Evolutionary conservation across 352 stramenopile genomes (phyloP).

Genomic region (Saprolegnia diclina): DNA sequence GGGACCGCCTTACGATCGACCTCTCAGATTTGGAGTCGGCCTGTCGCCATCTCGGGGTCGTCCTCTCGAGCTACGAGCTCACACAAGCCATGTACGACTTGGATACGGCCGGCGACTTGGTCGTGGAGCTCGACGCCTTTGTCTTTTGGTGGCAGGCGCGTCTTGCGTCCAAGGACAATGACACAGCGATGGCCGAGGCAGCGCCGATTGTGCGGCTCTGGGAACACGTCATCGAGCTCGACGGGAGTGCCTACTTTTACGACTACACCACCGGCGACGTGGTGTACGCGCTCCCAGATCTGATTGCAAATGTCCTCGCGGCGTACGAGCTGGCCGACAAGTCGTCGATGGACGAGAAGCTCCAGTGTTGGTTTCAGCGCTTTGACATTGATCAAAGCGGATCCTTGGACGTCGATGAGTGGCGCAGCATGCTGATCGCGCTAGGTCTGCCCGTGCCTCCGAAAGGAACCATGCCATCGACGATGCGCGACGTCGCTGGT

Average conservation of each 20-base stretch:
- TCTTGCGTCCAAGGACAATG: background rate
- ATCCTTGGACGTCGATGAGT: slow-evolving; percentile 16
- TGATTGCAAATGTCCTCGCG: slow-evolving; percentile 28
- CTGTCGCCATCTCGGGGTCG: slow-evolving; percentile 5
- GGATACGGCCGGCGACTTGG: slow-evolving; percentile 56
- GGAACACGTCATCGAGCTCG: slow-evolving; percentile 42
- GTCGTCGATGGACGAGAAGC: slow-evolving; percentile 11
- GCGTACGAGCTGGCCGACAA: slow-evolving; percentile 7
- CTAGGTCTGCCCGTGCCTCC: background rate
- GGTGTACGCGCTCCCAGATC: slow-evolving; percentile 40
- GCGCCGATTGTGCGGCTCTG: slow-evolving; percentile 34
- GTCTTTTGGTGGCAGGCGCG: slow-evolving; percentile 45
- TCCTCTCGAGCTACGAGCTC: slow-evolving; percentile 9
- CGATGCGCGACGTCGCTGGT: slow-evolving; percentile 16
- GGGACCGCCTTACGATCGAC: background rate
- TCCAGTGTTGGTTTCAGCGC: background rate
- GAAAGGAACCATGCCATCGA: background rate
- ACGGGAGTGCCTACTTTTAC: slow-evolving; percentile 38
- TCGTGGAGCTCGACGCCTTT: slow-evolving; percentile 47
- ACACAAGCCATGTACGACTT: slow-evolving; percentile 34
- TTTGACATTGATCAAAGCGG: slow-evolving; percentile 12
- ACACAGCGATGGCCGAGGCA: slow-evolving; percentile 24
- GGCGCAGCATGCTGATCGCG: slow-evolving; percentile 3
- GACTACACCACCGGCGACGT: slow-evolving; percentile 50
- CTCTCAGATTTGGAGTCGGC: slow-evolving; percentile 11